Base-by-base conservation (phyloP, 2,329 filamentous ascomycete genomes). In the Orbilia blumenaviensis region DNA sequence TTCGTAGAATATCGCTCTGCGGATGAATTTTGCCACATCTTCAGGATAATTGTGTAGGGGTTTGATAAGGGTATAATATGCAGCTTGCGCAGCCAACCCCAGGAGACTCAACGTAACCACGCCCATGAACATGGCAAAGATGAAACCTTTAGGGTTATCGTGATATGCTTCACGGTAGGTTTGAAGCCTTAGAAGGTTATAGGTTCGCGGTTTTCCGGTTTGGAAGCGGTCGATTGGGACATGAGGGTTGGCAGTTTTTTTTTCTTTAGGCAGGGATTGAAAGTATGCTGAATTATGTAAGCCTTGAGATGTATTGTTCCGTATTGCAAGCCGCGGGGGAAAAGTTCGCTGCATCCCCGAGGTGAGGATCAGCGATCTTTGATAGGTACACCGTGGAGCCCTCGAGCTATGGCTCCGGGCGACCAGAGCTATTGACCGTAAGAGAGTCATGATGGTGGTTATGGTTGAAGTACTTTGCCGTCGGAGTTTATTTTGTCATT, bases 1-100 rank as follows among this genome's bases (percentile, higher is more conserved):
- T 80, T 95, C 94, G 83, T 92, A 96, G 84, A 94, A 97, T 25
- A 98, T 85, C 0, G 93, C 95, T 79, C 90, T 88, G 32, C 95
- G 92, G 52, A 99, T 86, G 76, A 92, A 89, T 80, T 91, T 90
- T 8, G 91, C 91, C 34, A 94, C 89, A 0, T 89, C 86, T 44
- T 91, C 88, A 1, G 92, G 92, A 81, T 85, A 89, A 64, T 86
- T 76, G 34, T 76, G 72, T 36, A 64, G 25, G 14, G 32, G 36
- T 4, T 64, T 44, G 21, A 69, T 48, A 12, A 76, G 25, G 1
- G 25, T 29, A 14, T 60, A 10, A 21, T 76, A 76, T 16, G 7
- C 48, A 38, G 18, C 48, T n/a, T 21, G 5, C 3, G 16, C n/a
- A 2, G 25, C 16, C 5, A 54, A 5, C 3, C 36, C 56, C 10